Base-by-base conservation (phyloP, 257 asterid species). In the Avicennia marina region DNA sequence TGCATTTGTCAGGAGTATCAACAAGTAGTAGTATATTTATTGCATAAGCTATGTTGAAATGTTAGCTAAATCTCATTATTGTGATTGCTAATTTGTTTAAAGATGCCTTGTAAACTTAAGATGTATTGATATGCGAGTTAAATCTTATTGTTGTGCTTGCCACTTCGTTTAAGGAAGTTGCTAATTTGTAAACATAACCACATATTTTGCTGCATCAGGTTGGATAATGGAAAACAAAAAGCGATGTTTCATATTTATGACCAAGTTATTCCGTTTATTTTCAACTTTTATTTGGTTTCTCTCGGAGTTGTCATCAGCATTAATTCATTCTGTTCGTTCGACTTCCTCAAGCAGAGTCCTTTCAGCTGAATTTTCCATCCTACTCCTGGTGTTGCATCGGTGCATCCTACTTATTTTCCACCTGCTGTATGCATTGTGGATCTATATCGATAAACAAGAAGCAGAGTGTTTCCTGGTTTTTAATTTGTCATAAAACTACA, bases 251-350 rank as follows among this genome's bases (percentile, higher is more conserved):
- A 21, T 39, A 6, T 39, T 61, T 39, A 21, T 61, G 56, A 12
- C 48, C 17, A 22, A 7, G 36, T 22, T 34, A 49, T 21, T 31
- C 20, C 38, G 27, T 11, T 20, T 12, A 36, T 18, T 26, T 26
- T 49, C 10, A n/a, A 12, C 17, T 27, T 44, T 31, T 58, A 27
- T 17, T 49, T 38, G 32, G 16, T n/a, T 38, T 33, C 18, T 19
- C 36, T 22, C 8, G 29, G 66, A 61, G 66, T 33, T 48, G 39
- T 13, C 33, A 43, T 21, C 24, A 20, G 11, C 25, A 25, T 57
- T 25, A n/a, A 11, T 7, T 21, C 27, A 1, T 27, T 17, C 2
- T 29, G 29, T 4, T 11, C 33, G 33, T 13, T 32, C 39, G 7
- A 32, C 32, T 19, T 36, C 56, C 24, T 15, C 13, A n/a, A 32